Percentiles rank a stretch among this genome's conserved stretches.
These are phyloP conservation scores for Tricholoma flavovirens DNA, from an alignment of 768 basidiomycete species.

Conservation along the genomic window DNA sequence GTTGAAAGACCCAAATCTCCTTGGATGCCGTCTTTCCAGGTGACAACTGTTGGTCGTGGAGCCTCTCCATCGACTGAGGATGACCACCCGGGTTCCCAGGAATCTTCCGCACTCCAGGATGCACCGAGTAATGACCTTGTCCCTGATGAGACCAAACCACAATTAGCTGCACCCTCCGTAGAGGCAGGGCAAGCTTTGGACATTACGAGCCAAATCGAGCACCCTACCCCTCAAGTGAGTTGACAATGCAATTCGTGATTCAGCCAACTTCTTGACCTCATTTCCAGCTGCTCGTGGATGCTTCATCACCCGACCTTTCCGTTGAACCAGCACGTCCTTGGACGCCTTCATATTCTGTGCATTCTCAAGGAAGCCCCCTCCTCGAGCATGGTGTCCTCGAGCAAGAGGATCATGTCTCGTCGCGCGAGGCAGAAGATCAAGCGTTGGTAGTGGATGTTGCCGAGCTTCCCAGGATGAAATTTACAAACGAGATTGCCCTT, in stretches of 20 bases:
- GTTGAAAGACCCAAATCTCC: conserved; percentile 44
- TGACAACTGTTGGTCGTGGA: conserved; percentile 34
- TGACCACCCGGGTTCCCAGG: conserved; percentile 11
- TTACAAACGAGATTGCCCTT: conserved; percentile 5
- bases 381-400: conserved; percentile 8
- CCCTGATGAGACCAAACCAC: neutral
- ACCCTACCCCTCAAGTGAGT: neutral
- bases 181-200: neutral
- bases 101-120: neutral
- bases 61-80: conserved; percentile 14
- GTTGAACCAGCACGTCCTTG: conserved; percentile 22
- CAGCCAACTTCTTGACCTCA: neutral
- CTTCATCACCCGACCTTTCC: conserved; percentile 11
- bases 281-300: conserved; percentile 16
- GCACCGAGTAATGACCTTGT: neutral
- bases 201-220: neutral
- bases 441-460: neutral
- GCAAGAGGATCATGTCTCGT: neutral
- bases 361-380: conserved; percentile 31
- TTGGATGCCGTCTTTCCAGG: conserved; percentile 50
- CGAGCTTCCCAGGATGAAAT: conserved; percentile 12
- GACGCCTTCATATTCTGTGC: conserved; percentile 38
- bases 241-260: neutral
- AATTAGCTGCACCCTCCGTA: neutral
- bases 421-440: neutral